Conservation (phyloP, 192 early-diverging fungal genomes). For the Glomus cerebriforme region DNA sequence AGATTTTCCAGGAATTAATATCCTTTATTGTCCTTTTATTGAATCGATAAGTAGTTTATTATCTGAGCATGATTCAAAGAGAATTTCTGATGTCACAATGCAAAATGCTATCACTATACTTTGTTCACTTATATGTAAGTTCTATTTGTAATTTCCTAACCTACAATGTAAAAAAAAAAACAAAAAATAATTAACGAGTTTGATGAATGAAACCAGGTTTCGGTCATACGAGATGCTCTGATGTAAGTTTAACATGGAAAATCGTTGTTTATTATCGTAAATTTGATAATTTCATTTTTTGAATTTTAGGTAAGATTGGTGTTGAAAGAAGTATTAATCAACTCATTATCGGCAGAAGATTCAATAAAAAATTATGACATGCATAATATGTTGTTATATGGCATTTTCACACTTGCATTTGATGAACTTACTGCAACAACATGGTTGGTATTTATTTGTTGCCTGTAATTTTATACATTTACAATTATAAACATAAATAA, state of each 20-base stretch:
- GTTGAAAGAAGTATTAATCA: slow-evolving; percentile 39
- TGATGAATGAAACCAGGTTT: background rate
- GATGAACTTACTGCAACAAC: slow-evolving; percentile 41
- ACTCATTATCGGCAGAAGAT: slow-evolving; percentile 32
- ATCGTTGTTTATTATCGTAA: background rate
- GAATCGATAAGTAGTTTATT: slow-evolving; percentile 63
- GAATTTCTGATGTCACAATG: slow-evolving; percentile 45
- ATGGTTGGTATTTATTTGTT: slow-evolving; percentile 18
- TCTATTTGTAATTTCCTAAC: slow-evolving; percentile 1
- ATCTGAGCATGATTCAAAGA: slow-evolving; percentile 8
- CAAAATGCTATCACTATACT: slow-evolving; percentile 50
- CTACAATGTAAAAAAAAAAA: slow-evolving; percentile 3
- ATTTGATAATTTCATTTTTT: background rate
- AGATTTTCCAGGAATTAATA: slow-evolving; percentile 65
- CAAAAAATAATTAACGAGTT: background rate
- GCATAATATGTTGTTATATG: slow-evolving; percentile 47
- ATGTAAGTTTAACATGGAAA: background rate
- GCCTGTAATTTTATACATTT: background rate
- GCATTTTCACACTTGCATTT: slow-evolving; percentile 34
- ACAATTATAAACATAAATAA: no score
- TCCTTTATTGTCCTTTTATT: slow-evolving; percentile 68
- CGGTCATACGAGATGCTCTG: background rate
- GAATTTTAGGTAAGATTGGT: slow-evolving; percentile 35
- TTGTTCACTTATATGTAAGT: slow-evolving; percentile 42
- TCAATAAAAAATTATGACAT: slow-evolving; percentile 32